Base-by-base conservation (phyloP, 306 rosid genomes). In the Calophaca sinica region DNA sequence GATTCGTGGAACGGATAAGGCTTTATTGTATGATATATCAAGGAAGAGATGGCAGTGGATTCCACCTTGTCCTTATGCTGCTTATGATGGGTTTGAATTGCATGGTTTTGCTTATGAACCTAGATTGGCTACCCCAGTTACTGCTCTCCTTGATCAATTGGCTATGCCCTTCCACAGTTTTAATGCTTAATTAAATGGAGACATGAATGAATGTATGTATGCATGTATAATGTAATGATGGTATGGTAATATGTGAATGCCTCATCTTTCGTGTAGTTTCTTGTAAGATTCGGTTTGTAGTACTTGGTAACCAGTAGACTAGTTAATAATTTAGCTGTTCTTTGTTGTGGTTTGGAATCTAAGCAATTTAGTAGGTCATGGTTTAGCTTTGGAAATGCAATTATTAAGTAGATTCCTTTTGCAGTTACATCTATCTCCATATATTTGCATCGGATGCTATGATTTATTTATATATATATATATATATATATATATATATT, bases 41-140 rank as follows among this genome's bases (percentile, higher is more conserved):
- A 83, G 73, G 79, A 96, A 92, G 86, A 72, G 83, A 9, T 96
- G 99, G 99, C 93, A 87, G 31, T 96, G 99, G 99, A 79, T 96
- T 76, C 98, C 98, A 2, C 91, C 96, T 0, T 96, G 99, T 66
- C 99, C 99, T 5, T 96, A 86, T 68, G 54, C 13, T 68, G 79
- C 67, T 9, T 55, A 72, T 46, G 71, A 71, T 15, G 84, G 42
- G 2, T 69, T 74, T 26, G 89, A 86, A 31, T 58, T 96, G 89
- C 96, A 86, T 79, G 97, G 92, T 41, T 90, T 90, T 80, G 94
- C 97, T 10, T 96, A 92, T 77, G 93, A 96, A 50, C 99, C 98
- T 2, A 81, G 80, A 5, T 85, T 96, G 15, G 93, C 97, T 1
- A 90, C 97, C 0, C 98, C 99, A 0, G 97, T 89, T 42, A 90